These are phyloP conservation scores for Fusarium virguliforme DNA, from an alignment of 2,329 filamentous ascomycete species.

Conservation along the genomic window DNA sequence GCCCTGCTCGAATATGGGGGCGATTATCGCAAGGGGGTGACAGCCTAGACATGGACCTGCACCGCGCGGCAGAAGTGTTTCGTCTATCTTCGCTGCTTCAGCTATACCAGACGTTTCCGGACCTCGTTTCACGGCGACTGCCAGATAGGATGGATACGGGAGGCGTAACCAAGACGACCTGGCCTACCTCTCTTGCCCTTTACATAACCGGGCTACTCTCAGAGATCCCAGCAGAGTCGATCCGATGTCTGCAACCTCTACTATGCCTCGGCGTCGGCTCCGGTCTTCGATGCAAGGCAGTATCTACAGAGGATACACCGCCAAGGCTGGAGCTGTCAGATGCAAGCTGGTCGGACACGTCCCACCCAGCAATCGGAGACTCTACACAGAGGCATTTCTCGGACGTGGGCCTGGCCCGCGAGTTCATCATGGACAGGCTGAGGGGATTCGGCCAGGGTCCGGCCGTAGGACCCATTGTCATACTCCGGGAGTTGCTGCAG, in stretches of 20 bases:
- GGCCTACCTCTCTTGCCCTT: constrained; percentile 39
- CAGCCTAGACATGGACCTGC: constrained; percentile 48
- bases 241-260: constrained; percentile 32
- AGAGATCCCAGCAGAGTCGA: constrained; percentile 25
- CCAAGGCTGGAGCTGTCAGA: constrained; percentile 15
- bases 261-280: constrained; percentile 34
- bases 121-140: constrained; percentile 53
- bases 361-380: background rate
- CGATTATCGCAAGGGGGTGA: constrained; percentile 6
- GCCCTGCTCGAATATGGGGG: constrained; percentile 19
- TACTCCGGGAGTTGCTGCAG: constrained; percentile 33
- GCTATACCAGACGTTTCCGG: constrained; percentile 59
- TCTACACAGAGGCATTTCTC: constrained; percentile 11
- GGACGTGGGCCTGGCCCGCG: constrained; percentile 25
- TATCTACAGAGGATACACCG: constrained; percentile 19
- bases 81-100: constrained; percentile 57
- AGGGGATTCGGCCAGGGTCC: constrained; percentile 14
- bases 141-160: constrained; percentile 36
- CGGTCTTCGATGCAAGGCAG: constrained; percentile 24
- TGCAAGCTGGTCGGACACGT: background rate
- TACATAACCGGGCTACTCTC: constrained; percentile 28
- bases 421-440: constrained; percentile 33
- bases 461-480: constrained; percentile 30
- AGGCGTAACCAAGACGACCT: constrained; percentile 26
- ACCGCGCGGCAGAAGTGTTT: constrained; percentile 57